Evolutionary conservation across 371 early-diverging fungal genomes (phyloP).

Genomic region (Mortierella sp.): DNA sequence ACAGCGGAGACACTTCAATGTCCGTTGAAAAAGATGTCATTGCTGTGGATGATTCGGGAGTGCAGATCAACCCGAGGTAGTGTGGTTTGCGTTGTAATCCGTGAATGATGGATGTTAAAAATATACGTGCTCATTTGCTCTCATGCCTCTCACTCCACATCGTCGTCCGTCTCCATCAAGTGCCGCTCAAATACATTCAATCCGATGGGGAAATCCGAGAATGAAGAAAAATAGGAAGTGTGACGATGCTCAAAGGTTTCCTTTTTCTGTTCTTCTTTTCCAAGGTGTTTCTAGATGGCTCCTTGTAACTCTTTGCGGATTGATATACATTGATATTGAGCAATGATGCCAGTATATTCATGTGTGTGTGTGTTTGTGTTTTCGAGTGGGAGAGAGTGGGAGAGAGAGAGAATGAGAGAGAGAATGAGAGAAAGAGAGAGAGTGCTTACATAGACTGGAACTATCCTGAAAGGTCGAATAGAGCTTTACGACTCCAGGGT

Average conservation of each 20-base stretch:
- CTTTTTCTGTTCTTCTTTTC: neutral
- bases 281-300: neutral
- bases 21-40: too few species aligned
- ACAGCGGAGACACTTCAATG: too few species aligned
- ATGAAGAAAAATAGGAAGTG: neutral
- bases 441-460: conserved; percentile 81
- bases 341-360: neutral
- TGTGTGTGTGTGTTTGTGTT: too few species aligned
- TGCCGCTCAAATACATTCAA: neutral
- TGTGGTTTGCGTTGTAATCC: too few species aligned
- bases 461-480: conserved; percentile 96
- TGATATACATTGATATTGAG: neutral
- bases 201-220: neutral
- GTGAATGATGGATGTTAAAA: neutral
- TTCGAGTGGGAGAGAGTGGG: too few species aligned
- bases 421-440: too few species aligned
- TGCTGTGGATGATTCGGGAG: too few species aligned
- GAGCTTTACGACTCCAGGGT: conserved; percentile 91
- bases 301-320: neutral
- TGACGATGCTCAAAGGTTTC: neutral
- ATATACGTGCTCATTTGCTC: neutral
- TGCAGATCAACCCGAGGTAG: too few species aligned
- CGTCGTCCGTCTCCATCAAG: neutral
- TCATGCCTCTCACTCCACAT: neutral
- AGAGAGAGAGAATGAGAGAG: neutral